Percentiles rank a stretch among this genome's conserved stretches.
These are phyloP conservation scores for Saccharomycopsis amapae DNA, from an alignment of 805 yeast genomes.

Conservation along the genomic window DNA sequence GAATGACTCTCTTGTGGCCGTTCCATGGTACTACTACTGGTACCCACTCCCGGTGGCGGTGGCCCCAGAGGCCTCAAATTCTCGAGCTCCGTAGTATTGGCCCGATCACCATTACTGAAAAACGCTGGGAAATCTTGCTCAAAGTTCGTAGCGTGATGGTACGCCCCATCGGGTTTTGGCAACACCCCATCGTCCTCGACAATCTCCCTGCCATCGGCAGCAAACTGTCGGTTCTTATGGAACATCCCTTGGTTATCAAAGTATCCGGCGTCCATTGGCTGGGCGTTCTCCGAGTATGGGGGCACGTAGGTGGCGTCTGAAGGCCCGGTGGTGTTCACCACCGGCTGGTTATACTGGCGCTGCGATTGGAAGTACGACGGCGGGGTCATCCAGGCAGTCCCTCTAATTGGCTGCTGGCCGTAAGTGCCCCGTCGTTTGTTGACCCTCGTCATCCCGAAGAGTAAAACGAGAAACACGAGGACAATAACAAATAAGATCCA, in stretches of 20 bases:
- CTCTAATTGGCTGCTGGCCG: constrained; percentile 54
- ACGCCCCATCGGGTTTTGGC: constrained; percentile 5
- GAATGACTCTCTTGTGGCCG: too few relatives aligned
- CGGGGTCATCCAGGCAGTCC: constrained; percentile 85
- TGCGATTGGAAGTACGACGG: constrained; percentile 69
- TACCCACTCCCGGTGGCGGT: constrained; percentile 9
- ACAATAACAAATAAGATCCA: constrained; percentile 65
- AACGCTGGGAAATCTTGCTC: constrained; percentile 12
- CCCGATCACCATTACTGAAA: background rate
- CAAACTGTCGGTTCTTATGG: too few relatives aligned
- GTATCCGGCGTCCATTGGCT: constrained; percentile 70
- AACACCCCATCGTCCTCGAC: background rate
- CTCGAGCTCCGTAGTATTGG: constrained; percentile 3
- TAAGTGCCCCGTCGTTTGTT: constrained; percentile 42
- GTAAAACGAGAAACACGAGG: constrained; percentile 39
- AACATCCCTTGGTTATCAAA: constrained; percentile 59
- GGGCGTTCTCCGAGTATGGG: constrained; percentile 56
- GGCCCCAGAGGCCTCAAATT: constrained; percentile 12
- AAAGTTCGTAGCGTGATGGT: constrained; percentile 13
- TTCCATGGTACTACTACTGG: constrained; percentile 2
- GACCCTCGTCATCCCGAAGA: constrained; percentile 45
- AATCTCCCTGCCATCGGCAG: too few relatives aligned
- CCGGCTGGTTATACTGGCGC: constrained; percentile 42
- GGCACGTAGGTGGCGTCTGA: constrained; percentile 53
- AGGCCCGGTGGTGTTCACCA: constrained; percentile 26